Base-by-base conservation (phyloP, 805 yeast genomes). In the Candida maris region DNA sequence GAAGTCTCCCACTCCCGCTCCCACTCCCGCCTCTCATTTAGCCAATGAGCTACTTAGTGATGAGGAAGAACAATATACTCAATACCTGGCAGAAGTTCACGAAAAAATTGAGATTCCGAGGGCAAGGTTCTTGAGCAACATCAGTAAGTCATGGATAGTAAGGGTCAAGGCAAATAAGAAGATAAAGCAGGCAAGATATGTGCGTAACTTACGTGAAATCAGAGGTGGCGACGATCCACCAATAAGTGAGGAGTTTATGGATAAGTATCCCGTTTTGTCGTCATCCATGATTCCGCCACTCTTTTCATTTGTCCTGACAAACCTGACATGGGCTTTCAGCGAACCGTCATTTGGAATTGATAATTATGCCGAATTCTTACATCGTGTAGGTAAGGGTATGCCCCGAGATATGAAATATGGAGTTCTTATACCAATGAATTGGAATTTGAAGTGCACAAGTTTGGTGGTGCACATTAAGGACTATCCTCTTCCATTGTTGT, bases 401-500 rank as follows among this genome's bases (percentile, higher is more conserved):
- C 86, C 87, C 0, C 67, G 59, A 31, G 64, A 70, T 34, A 63
- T 62, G 36, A 56, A 54, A 4, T 81, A 79, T 49, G 76, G 85
- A 5, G 70, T 79, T 16, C 58, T 80, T 26, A 54, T 76, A 6
- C 79, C 83, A 1, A 40, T 76, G 32, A 68, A 63, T 32, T 39
- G 76, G 7, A 63, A 64, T n/a, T 48, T 79, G 8, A 62, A 54
- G 38, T 70, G 76, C 24, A 60, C 63, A 15, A 52, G 62, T 6
- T 58, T 73, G 53, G 66, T 67, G 23, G 54, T 75, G 22, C 68
- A 64, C 37, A 49, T 79, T 12, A 63, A 73, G 39, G 83, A 78
- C 50, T 79, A 74, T 51, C 75, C 80, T 2, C 46, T 77, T 3
- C 85, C 88, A 0, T 47, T 80, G 5, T 45, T 79, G 2, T 69